phyloP scores from a whole-genome alignment of 768 basidiomycete genomes.

The Trametes cubensis region DNA sequence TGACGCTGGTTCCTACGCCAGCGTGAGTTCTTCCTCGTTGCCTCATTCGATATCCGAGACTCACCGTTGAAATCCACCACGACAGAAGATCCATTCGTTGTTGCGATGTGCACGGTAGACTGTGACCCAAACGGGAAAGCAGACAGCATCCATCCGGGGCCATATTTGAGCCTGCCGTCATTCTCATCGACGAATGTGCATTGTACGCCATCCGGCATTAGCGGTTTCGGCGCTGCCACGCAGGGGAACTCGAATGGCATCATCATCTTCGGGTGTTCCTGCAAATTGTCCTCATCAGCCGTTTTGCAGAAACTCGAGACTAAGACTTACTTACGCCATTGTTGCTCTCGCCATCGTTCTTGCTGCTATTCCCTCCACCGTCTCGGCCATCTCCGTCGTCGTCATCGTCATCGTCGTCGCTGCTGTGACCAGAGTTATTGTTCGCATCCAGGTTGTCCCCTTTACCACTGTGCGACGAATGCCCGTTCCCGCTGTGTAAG shows the following conservation, averaged over 20 bases:
- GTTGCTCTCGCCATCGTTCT: neutral
- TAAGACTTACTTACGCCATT: neutral
- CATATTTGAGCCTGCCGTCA: slow-evolving; percentile 10
- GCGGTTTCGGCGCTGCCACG: neutral
- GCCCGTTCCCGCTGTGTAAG: neutral
- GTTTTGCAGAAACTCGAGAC: too few relatives aligned
- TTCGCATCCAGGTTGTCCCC: neutral
- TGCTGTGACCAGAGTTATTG: neutral
- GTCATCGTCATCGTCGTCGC: neutral
- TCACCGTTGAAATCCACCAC: slow-evolving; percentile 3
- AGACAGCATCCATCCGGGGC: neutral
- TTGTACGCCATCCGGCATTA: neutral
- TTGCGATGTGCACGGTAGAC: neutral
- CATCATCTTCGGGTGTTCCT: neutral
- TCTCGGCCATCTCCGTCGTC: neutral
- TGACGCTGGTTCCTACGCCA: slow-evolving; percentile 47
- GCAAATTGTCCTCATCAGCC: neutral
- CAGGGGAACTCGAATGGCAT: neutral
- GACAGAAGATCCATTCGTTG: neutral
- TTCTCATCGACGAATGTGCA: slow-evolving; percentile 11
- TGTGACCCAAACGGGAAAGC: neutral
- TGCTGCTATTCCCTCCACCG: neutral
- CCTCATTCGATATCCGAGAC: neutral
- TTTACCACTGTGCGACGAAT: neutral
- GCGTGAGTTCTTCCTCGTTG: neutral